A percentile compares a stretch with the other conserved stretches of the same genome.
phyloP scores from a whole-genome alignment of 495 filamentous ascomycete genomes.

The Neurospora sp. region DNA sequence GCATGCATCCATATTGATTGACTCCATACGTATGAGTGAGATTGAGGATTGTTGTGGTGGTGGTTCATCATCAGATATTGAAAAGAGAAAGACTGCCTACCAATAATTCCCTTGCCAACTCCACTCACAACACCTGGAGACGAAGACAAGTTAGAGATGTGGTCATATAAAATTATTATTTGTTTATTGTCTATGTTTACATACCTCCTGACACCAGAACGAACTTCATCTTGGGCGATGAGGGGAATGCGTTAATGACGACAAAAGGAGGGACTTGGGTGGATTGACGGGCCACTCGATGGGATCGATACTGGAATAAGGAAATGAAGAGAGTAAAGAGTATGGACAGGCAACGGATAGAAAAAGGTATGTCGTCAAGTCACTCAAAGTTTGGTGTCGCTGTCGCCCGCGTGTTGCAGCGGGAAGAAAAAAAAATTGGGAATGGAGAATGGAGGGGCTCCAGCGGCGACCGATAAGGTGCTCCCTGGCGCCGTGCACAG shows the following conservation, averaged over 20 bases:
- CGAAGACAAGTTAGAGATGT: background rate
- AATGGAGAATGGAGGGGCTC: background rate
- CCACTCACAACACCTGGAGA: constrained; percentile 10
- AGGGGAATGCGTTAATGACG: background rate
- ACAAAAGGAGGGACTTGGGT: background rate
- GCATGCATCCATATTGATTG: constrained; percentile 12
- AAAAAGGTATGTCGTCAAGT: background rate
- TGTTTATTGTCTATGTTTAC: background rate
- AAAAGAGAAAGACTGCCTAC: constrained; percentile 7
- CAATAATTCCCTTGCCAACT: constrained; percentile 26
- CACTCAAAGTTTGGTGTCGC: background rate
- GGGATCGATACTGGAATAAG: background rate
- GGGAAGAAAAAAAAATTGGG: background rate
- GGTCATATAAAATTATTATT: background rate
- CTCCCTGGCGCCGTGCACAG: background rate
- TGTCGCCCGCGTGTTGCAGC: background rate
- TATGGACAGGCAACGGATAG: background rate
- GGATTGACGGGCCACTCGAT: background rate
- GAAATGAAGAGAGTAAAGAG: background rate
- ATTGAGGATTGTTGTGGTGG: background rate
- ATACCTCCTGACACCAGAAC: constrained; percentile 68
- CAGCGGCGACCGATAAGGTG: background rate
- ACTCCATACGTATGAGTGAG: constrained; percentile 5
- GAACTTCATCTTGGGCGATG: constrained; percentile 59
- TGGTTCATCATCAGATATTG: constrained; percentile 8